Conservation (phyloP, 148 eudicot genomes). For the Simmondsia chinensis region DNA sequence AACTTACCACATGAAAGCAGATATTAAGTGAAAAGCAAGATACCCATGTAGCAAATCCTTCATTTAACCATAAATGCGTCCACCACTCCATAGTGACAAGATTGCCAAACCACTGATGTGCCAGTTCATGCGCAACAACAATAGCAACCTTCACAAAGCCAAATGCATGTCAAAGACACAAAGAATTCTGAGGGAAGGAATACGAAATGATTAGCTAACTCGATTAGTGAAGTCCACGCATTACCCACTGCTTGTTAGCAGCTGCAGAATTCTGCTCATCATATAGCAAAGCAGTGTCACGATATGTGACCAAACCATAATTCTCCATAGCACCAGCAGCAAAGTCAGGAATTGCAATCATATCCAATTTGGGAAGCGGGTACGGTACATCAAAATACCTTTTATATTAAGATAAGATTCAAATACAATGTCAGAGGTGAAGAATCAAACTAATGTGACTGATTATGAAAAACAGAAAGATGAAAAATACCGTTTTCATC, state of each 20-base stretch:
- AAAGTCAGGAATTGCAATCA: slow-evolving; percentile 97
- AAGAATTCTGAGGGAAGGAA: too few relatives aligned
- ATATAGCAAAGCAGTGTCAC: slow-evolving; percentile 89
- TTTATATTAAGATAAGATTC: slow-evolving; percentile 3
- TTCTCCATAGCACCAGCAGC: slow-evolving; percentile 99
- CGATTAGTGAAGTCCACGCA: slow-evolving; percentile 2
- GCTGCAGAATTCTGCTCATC: slow-evolving; percentile 97
- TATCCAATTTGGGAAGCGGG: slow-evolving; percentile 86
- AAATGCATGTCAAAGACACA: slow-evolving; percentile 1
- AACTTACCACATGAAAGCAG: neutral
- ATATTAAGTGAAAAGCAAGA: neutral
- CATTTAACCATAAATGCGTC: slow-evolving; percentile 97
- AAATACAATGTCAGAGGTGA: neutral
- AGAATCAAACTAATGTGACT: neutral
- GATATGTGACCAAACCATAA: slow-evolving; percentile 90
- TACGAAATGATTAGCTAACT: slow-evolving; percentile 2
- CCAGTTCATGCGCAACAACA: slow-evolving; percentile 96
- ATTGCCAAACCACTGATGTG: slow-evolving; percentile 99
- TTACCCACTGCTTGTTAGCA: slow-evolving; percentile 91
- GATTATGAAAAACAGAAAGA: neutral
- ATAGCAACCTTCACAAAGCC: slow-evolving; percentile 61
- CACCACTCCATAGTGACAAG: slow-evolving; percentile 99
- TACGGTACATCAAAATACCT: slow-evolving; percentile 89
- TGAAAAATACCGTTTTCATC: neutral
- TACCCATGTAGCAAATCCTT: slow-evolving; percentile 99